phyloP scores from a whole-genome alignment of 2,329 filamentous ascomycete genomes.

The Scytalidium lignicola region DNA sequence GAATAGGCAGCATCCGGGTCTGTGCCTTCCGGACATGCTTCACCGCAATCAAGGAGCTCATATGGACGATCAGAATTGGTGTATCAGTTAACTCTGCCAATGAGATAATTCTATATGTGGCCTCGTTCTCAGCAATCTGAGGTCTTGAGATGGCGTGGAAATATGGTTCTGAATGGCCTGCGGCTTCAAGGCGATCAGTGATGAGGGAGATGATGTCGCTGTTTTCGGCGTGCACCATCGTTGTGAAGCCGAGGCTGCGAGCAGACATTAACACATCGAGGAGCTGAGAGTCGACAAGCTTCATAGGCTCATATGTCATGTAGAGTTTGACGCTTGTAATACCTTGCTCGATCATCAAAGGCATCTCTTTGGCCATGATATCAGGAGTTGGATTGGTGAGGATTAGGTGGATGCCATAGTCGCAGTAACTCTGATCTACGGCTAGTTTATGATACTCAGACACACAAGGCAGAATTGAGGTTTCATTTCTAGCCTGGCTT shows the following conservation, averaged over 20 bases:
- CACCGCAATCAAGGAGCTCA: slow-evolving; percentile 42
- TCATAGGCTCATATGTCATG: slow-evolving; percentile 47
- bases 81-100: slow-evolving; percentile 44
- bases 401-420: slow-evolving; percentile 52
- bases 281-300: slow-evolving; percentile 43
- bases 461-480: slow-evolving; percentile 40
- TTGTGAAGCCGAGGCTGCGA: slow-evolving; percentile 39
- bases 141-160: slow-evolving; percentile 42
- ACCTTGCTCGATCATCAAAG: slow-evolving; percentile 34
- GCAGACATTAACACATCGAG: slow-evolving; percentile 43
- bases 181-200: slow-evolving; percentile 35
- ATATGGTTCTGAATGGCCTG: slow-evolving; percentile 34
- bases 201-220: slow-evolving; percentile 40
- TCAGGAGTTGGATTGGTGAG: slow-evolving; percentile 38
- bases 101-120: slow-evolving; percentile 44
- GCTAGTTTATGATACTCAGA: slow-evolving; percentile 42
- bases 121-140: slow-evolving; percentile 42
- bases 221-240: slow-evolving; percentile 45
- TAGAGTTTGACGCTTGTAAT: slow-evolving; percentile 46
- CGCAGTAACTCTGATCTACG: slow-evolving; percentile 42
- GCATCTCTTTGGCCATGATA: slow-evolving; percentile 37
- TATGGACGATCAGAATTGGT: slow-evolving; percentile 49
- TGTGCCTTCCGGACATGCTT: slow-evolving; percentile 45
- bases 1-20: slow-evolving; percentile 43
- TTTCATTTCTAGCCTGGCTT: slow-evolving; percentile 41